Conservation (phyloP, 495 filamentous ascomycete genomes). For the Penicillium simplicissimum region DNA sequence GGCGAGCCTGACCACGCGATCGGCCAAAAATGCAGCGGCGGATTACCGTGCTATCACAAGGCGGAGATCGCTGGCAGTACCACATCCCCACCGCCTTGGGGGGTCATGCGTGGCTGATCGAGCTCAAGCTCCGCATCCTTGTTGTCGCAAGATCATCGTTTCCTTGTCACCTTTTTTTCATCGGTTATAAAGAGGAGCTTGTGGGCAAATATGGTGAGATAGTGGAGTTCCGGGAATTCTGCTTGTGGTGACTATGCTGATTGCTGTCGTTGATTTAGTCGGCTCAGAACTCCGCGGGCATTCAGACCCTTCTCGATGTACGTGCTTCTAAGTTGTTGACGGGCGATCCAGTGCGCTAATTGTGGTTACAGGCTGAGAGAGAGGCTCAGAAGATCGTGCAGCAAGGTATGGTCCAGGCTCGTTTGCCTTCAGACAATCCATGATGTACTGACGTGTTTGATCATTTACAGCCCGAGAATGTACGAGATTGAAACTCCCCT, state of each 20-base stretch:
- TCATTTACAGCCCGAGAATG: conserved; percentile 68
- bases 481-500: conserved; percentile 37
- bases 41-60: conserved; percentile 35
- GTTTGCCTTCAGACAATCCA: background rate
- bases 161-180: conserved; percentile 11
- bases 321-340: conserved; percentile 31
- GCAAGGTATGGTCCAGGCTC: conserved; percentile 60
- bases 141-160: conserved; percentile 26
- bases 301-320: conserved; percentile 98
- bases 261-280: conserved; percentile 56
- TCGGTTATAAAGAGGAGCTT: conserved; percentile 18
- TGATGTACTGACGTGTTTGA: conserved; percentile 35
- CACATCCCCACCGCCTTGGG: conserved; percentile 36
- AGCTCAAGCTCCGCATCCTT: conserved; percentile 39
- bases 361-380: conserved; percentile 74
- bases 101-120: conserved; percentile 41
- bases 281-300: conserved; percentile 96
- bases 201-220: conserved; percentile 44
- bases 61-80: conserved; percentile 40
- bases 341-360: conserved; percentile 30
- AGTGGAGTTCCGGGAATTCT: background rate
- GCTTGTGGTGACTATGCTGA: conserved; percentile 27
- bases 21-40: conserved; percentile 17
- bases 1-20: background rate
- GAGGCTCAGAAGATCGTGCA: conserved; percentile 99